Evolutionary conservation across 2,329 filamentous ascomycete genomes (phyloP), one percentile per base, ranked within the genome.

Genomic region (Geosmithia flava): DNA sequence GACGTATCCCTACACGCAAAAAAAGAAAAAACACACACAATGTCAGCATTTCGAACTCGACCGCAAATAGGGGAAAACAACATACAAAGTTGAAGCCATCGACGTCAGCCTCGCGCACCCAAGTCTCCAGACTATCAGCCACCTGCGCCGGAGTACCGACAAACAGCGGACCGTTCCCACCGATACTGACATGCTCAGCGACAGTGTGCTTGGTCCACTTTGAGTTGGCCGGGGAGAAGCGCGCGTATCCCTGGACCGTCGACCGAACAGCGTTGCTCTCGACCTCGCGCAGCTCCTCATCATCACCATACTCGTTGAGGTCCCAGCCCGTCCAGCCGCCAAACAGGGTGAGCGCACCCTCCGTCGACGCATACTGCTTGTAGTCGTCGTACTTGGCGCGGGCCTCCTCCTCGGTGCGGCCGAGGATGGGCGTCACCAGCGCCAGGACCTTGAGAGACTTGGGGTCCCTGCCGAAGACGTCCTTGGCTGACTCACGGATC

Each of bases 141-240:
- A 87, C 81, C 53, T 78, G 75, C 15, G 70, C 61, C 0, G 83
- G 67, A 0, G 80, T 85, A 0, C 84, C 83, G 0, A 87, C 78
- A 2, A 80, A 61, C 0, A 80, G 72, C 0, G 81, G 77, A 0
- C 82, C 81, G 19, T 85, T 73, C 1, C 83, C 83, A 6, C 83
- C 83, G 13, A 87, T 71, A 42, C 75, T 78, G 46, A 86, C 76
- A 53, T 84, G 78, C 55, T 85, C 72, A 0, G 80, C 83, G 5
- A 87, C 73, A 0, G 80, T 84, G 45, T 76, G 69, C 59, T 86
- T 86, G 1, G 83, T 87, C 84, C 84, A 87, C 56, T 83, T 85
- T 0, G 73, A 68, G 2, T 77, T 75, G 2, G 70, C 74, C 0
- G 80, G 78, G 0, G 76, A 74, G 43, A 76, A 75, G 44, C 74